phyloP scores from a whole-genome alignment of 352 stramenopile species.

The Pythium pyrilobum region DNA sequence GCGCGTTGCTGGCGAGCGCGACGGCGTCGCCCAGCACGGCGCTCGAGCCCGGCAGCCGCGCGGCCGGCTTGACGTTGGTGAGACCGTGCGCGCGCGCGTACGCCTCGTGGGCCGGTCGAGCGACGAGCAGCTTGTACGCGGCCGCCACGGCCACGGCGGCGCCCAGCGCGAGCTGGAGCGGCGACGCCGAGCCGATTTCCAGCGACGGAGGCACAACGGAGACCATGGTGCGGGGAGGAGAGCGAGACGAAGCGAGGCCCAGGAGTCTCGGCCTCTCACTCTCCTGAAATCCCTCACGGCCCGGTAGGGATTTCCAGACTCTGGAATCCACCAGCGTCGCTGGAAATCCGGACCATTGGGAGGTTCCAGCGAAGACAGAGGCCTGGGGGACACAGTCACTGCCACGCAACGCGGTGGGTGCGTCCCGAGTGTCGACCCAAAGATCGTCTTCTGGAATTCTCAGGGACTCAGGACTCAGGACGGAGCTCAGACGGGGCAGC shows the following conservation, averaged over 20 bases:
- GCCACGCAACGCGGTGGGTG: too few relatives aligned
- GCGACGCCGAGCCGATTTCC: neutral
- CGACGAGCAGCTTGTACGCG: conserved; percentile 13
- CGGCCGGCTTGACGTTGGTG: neutral
- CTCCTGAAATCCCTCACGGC: too few relatives aligned
- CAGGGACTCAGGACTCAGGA: too few relatives aligned
- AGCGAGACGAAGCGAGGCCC: neutral
- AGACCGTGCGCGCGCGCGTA: conserved; percentile 4
- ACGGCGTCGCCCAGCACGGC: neutral
- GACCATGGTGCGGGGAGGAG: neutral
- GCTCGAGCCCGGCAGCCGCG: neutral
- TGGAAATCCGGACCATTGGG: too few relatives aligned
- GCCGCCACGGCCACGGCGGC: neutral
- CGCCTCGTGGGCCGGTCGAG: neutral
- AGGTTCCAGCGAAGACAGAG: too few relatives aligned
- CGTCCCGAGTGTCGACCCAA: too few relatives aligned
- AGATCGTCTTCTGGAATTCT: too few relatives aligned
- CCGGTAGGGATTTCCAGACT: too few relatives aligned
- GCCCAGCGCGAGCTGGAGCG: neutral
- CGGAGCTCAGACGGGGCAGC: too few relatives aligned
- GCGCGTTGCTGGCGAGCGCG: conserved; percentile 4
- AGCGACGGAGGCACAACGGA: neutral
- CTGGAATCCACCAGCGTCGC: too few relatives aligned
- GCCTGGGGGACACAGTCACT: too few relatives aligned
- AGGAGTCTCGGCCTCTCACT: too few relatives aligned